phyloP scores from a whole-genome alignment of 129 eudicot species.

The Helichrysum umbraculigerum region DNA sequence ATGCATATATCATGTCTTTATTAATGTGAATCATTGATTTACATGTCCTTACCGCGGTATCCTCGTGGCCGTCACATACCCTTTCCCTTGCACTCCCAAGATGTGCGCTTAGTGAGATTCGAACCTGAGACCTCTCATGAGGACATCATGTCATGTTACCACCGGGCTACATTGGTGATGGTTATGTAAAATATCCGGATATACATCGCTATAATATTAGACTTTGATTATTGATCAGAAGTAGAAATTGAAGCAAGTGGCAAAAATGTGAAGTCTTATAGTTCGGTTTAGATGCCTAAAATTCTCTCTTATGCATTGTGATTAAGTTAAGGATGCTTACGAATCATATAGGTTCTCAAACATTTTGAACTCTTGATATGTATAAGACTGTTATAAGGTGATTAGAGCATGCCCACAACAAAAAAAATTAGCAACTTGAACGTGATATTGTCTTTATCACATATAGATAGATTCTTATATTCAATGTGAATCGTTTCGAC shows the following conservation, averaged over 20 bases:
- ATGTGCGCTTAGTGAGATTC: too few relatives aligned
- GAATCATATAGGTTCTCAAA: too few relatives aligned
- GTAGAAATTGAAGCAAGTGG: conserved; percentile 2
- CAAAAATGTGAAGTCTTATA: conserved; percentile 18
- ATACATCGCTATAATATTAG: background rate
- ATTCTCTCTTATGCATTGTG: background rate
- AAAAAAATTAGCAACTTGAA: background rate
- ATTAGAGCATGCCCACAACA: background rate
- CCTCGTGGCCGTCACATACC: too few relatives aligned
- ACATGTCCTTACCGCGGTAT: too few relatives aligned
- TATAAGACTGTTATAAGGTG: too few relatives aligned
- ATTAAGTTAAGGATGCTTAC: conserved; percentile 3
- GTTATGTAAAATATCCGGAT: background rate
- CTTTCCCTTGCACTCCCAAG: too few relatives aligned
- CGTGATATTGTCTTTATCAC: background rate
- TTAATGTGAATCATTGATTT: too few relatives aligned
- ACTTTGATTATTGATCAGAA: background rate
- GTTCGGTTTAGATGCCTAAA: background rate
- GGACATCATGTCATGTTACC: too few relatives aligned
- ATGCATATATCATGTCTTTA: conserved; percentile 10
- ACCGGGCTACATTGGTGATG: too few relatives aligned
- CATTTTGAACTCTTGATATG: too few relatives aligned
- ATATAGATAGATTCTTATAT: conserved; percentile 16
- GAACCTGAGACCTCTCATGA: too few relatives aligned
- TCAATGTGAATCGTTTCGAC: background rate